Conservation (phyloP, 129 eudicot genomes). For the Chrysanthemum makinoi region DNA sequence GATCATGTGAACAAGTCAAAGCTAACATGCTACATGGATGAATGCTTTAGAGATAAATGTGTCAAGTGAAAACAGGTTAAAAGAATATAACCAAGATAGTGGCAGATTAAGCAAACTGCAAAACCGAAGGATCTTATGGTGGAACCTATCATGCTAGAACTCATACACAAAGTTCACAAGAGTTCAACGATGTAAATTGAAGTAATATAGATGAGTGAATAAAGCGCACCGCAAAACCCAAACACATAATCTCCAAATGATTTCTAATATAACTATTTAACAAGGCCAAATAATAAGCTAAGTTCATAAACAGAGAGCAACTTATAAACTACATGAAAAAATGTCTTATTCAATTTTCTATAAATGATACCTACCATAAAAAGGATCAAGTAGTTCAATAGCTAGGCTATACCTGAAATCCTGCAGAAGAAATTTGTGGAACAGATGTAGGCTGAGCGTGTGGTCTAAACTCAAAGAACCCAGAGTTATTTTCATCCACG, state of each 20-base stretch:
- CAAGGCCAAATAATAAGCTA: background rate
- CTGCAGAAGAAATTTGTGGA: constrained; percentile 49
- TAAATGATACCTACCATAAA: background rate
- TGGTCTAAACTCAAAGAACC: constrained; percentile 77
- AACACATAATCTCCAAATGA: constrained; percentile 1
- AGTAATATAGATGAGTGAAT: constrained; percentile 13
- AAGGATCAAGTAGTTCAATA: background rate
- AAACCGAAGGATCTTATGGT: background rate
- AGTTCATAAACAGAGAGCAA: constrained; percentile 15
- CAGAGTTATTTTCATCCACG: constrained; percentile 45
- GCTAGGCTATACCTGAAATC: constrained; percentile 50
- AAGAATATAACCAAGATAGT: background rate
- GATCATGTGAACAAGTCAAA: constrained; percentile 4
- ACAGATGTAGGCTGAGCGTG: constrained; percentile 46
- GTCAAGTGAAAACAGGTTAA: background rate
- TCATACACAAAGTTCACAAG: background rate
- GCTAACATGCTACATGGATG: background rate
- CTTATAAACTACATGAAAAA: constrained; percentile 12
- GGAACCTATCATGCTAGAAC: constrained; percentile 11
- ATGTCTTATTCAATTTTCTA: too few species aligned
- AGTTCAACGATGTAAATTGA: background rate
- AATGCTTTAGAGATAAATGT: background rate
- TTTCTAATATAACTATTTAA: background rate
- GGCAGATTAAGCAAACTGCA: background rate
- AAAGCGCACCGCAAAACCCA: background rate